Percentiles rank a stretch among this genome's conserved stretches.
These are phyloP conservation scores for Hypoxylon lienhwacheense DNA, from an alignment of 495 filamentous ascomycete genomes.

Conservation along the genomic window DNA sequence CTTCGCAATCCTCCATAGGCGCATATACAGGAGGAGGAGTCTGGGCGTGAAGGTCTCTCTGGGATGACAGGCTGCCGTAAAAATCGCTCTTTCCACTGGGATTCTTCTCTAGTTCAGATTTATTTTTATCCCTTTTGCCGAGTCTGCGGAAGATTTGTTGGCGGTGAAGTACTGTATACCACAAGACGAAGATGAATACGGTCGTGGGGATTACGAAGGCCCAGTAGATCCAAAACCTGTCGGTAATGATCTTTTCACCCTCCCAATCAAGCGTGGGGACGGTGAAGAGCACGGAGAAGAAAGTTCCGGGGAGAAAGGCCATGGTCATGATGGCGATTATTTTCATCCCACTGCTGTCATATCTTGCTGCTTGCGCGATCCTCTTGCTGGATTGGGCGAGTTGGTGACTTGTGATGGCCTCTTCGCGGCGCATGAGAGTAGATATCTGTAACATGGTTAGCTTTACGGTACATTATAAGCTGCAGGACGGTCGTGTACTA, in stretches of 20 bases:
- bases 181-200: constrained; percentile 3
- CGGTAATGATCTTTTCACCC: background rate
- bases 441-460: background rate
- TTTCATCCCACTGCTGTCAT: constrained; percentile 39
- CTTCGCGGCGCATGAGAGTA: constrained; percentile 1
- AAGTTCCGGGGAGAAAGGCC: constrained; percentile 39
- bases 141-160: background rate
- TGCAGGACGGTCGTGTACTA: background rate
- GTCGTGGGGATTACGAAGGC: constrained; percentile 7
- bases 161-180: constrained; percentile 6
- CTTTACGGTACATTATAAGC: background rate
- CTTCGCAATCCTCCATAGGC: too few species aligned
- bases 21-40: too few species aligned
- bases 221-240: constrained; percentile 7
- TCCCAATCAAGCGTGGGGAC: constrained; percentile 14
- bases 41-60: too few species aligned
- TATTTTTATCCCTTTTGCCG: background rate
- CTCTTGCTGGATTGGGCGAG: background rate
- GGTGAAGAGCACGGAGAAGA: constrained; percentile 17
- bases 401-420: background rate
- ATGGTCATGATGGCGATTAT: constrained; percentile 37
- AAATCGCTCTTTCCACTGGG: too few species aligned
- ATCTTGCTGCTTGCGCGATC: constrained; percentile 22
- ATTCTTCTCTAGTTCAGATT: background rate
- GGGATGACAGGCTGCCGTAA: too few species aligned